Evolutionary conservation across 1,284 basidiomycete species (phyloP), one percentile per base, ranked within the genome.

Genomic region (Leucoagaricus sp.): DNA sequence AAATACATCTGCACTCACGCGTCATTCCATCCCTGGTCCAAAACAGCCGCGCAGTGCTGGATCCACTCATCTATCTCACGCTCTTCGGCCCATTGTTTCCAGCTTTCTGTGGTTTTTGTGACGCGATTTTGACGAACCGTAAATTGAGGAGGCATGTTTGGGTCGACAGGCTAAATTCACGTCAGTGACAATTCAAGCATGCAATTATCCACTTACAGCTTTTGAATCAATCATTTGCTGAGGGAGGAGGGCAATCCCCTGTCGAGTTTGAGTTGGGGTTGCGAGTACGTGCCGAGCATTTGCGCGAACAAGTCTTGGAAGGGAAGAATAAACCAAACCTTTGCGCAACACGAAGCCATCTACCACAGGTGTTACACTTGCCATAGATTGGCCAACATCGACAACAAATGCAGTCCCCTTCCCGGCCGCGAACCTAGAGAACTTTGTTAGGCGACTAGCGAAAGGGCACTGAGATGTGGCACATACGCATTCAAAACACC

Each of bases 291-390:
- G 85, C 56, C 80, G 82, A 23, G 89, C 86, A 62, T 89, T 85
- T 13, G 86, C 85, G 53, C 87, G 85, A n/a, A 92, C 84, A 34
- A 91, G 81, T 69, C 83, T 83, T 25, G 91, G 90, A n/a, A 93
- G 75, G 4, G 84, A 69, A 36, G 91, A 91, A 64, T 85, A 84
- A 33, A 81, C 74, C 34, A 93, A 81, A 52, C 91, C 96, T 82
- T 98, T 98, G 63, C 96, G 84, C 47, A 99, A 82, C 34, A 99
- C 96, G 67, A 99, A 99, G 0, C 97, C 97, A 67, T 99, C 97
- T 7, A 96, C 94, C 9, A 99, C 91, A 1, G 97, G 97, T 1
- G 94, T 94, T 15, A 97, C 93, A 60, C 93, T 96, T 8, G 90
- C 88, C 69, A 89, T 87, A 19, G 90, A 85, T 61, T 93, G 88